These are phyloP conservation scores for Thermothelomyces thermophilus DNA, from an alignment of 2,329 filamentous ascomycete species.

Conservation along the genomic window DNA sequence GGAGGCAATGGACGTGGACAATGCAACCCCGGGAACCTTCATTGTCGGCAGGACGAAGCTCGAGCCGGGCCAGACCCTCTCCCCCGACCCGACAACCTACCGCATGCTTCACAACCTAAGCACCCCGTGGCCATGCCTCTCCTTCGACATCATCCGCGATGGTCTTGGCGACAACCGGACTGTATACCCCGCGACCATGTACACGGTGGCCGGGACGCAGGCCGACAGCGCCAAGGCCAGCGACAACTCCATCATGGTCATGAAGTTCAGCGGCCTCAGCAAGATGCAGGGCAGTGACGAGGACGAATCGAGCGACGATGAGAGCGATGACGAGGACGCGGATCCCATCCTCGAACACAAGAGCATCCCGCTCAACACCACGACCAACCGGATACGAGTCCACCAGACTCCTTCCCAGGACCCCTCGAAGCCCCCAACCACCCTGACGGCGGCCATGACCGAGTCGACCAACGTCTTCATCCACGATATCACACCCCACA, in stretches of 20 bases:
- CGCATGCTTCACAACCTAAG: constrained; percentile 94
- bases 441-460: constrained; percentile 84
- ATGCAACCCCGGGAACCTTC: constrained; percentile 66
- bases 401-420: constrained; percentile 72
- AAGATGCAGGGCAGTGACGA: constrained; percentile 68
- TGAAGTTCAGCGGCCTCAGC: constrained; percentile 90
- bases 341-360: constrained; percentile 94
- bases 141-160: constrained; percentile 87
- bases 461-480: constrained; percentile 85
- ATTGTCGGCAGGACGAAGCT: constrained; percentile 92
- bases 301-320: constrained; percentile 61
- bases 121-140: constrained; percentile 94
- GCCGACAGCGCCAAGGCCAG: constrained; percentile 66
- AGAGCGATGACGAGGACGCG: constrained; percentile 64
- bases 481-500: constrained; percentile 87
- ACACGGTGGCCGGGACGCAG: constrained; percentile 91
- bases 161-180: constrained; percentile 80
- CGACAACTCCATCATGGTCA: constrained; percentile 91
- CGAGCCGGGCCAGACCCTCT: constrained; percentile 81
- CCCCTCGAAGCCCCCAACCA: constrained; percentile 65
- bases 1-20: constrained; percentile 88
- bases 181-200: constrained; percentile 92
- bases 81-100: constrained; percentile 90
- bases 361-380: constrained; percentile 76
- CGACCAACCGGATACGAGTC: constrained; percentile 87